Percentiles rank a stretch among this genome's conserved stretches.
Conservation (phyloP, 345 rosid genomes). For the Erucastrum elatum region DNA sequence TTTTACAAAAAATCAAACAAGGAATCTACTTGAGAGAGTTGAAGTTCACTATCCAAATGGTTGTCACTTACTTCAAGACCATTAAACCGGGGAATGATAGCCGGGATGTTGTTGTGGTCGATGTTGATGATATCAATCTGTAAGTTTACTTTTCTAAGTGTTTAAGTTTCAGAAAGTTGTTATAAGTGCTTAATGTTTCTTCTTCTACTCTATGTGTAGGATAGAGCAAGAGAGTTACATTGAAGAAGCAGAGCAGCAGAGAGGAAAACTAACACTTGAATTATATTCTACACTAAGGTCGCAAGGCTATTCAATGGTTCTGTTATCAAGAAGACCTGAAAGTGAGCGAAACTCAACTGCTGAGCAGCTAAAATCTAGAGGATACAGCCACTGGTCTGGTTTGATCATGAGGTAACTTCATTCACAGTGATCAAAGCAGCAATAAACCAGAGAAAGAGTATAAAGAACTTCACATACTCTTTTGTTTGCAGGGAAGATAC, state of each 20-base stretch:
- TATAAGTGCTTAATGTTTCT: neutral
- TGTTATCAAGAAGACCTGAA: constrained; percentile 57
- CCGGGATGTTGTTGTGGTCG: constrained; percentile 59
- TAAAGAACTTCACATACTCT: neutral
- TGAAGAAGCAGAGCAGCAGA: constrained; percentile 49
- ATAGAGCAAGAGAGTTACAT: constrained; percentile 36
- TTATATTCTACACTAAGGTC: constrained; percentile 55
- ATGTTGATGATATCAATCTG: constrained; percentile 57
- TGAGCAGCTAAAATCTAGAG: constrained; percentile 51
- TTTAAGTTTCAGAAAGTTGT: neutral
- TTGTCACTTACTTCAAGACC: constrained; percentile 48
- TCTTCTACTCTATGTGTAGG: constrained; percentile 33
- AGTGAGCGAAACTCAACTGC: constrained; percentile 41
- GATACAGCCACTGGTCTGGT: constrained; percentile 60
- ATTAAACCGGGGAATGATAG: constrained; percentile 42
- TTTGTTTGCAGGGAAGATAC: constrained; percentile 48
- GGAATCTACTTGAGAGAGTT: constrained; percentile 61
- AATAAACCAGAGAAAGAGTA: neutral
- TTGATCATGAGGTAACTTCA: constrained; percentile 63
- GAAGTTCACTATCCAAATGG: constrained; percentile 45
- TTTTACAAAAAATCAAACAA: constrained; percentile 43
- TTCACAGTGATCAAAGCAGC: neutral
- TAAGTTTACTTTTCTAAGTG: constrained; percentile 34
- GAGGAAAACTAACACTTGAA: constrained; percentile 38
- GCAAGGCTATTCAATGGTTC: constrained; percentile 60